phyloP scores from a whole-genome alignment of 345 rosid genomes.

The thale cress (Arabidopsis thaliana) region TAIR10.1 NC_003075.7:5292001-5292500 shows the following conservation, averaged over 20 bases:
- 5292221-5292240: not conserved
- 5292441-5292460: too few species aligned
- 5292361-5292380: too few species aligned
- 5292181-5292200: not conserved
- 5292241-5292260: not conserved
- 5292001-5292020: constrained; percentile 84
- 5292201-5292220: not conserved
- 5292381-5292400: too few species aligned
- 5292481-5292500: too few species aligned
- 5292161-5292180: not conserved
- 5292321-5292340: not conserved
- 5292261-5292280: not conserved
- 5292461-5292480: too few species aligned
- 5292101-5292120: constrained; percentile 21
- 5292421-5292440: too few species aligned
- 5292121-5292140: constrained; percentile 5
- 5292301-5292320: not conserved
- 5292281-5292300: not conserved
- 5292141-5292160: constrained; percentile 25
- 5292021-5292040: constrained; percentile 87
- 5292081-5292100: not conserved
- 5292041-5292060: constrained; percentile 76
- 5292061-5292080: constrained; percentile 32
- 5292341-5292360: too few species aligned
- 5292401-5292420: too few species aligned